Evolutionary conservation across 192 early-diverging fungal species (phyloP).

Genomic region (Gonapodya sp.): DNA sequence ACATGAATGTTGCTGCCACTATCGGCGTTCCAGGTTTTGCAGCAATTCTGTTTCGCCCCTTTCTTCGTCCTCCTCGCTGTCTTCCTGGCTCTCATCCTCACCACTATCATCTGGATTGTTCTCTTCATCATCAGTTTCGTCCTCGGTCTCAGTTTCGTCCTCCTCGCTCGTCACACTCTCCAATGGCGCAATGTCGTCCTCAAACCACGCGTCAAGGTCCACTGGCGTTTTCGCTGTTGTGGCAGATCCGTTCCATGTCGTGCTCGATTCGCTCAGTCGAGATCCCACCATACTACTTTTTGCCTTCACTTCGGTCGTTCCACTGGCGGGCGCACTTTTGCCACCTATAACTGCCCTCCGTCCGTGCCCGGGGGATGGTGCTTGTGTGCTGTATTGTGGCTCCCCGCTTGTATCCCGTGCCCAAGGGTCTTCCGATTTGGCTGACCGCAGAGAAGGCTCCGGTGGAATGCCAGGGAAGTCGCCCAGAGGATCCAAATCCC

Average conservation of each 20-base stretch:
- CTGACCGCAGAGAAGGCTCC: conserved; percentile 34
- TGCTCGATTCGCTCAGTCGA: not conserved
- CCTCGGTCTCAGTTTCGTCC: not conserved
- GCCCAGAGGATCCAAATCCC: conserved; percentile 69
- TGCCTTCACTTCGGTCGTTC: not conserved
- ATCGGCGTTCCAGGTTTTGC: too few relatives aligned
- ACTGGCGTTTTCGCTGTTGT: not conserved
- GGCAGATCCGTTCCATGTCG: not conserved
- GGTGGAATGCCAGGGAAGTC: conserved; percentile 62
- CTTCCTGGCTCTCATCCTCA: not conserved
- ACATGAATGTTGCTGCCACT: too few relatives aligned
- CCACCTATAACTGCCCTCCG: not conserved
- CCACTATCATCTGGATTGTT: not conserved
- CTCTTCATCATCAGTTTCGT: not conserved
- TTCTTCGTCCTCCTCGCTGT: not conserved
- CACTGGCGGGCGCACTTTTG: not conserved
- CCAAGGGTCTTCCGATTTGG: conserved; percentile 3
- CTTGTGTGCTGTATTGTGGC: not conserved
- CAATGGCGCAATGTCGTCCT: not conserved
- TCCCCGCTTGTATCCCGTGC: not conserved
- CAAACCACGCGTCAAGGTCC: conserved; percentile 5
- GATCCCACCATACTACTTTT: not conserved
- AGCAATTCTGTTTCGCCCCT: too few relatives aligned
- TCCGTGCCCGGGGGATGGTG: not conserved
- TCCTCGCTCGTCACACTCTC: not conserved